Conservation (phyloP, 163 green algal genomes). For the Chlorella variabilis region DNA sequence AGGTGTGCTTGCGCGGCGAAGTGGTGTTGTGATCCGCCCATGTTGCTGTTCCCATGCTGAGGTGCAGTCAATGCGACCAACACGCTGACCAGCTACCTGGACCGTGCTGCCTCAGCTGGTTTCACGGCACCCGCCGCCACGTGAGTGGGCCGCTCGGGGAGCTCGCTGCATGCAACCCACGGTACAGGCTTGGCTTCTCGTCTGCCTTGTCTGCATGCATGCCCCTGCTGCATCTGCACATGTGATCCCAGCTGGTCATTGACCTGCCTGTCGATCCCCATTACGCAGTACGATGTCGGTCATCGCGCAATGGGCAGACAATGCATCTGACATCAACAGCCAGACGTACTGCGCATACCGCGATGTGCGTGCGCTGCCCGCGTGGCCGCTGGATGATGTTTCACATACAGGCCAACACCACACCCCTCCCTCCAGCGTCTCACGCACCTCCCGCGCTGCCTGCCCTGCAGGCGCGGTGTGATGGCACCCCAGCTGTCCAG, state of each 20-base stretch:
- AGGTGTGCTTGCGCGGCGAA: too few relatives aligned
- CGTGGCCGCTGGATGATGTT: background rate
- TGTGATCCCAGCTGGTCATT: too few relatives aligned
- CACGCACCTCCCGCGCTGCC: background rate
- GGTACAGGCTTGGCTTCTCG: too few relatives aligned
- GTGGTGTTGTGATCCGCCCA: too few relatives aligned
- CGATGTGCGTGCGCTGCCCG: conserved; percentile 18
- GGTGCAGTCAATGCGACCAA: background rate
- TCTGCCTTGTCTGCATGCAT: too few relatives aligned
- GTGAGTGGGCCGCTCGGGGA: too few relatives aligned
- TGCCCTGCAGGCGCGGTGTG: conserved; percentile 51
- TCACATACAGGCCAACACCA: too few relatives aligned
- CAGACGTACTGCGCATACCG: conserved; percentile 71
- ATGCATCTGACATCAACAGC: conserved; percentile 46
- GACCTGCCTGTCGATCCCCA: too few relatives aligned
- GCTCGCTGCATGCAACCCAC: too few relatives aligned
- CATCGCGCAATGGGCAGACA: conserved; percentile 20
- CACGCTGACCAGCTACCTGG: background rate
- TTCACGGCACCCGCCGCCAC: background rate
- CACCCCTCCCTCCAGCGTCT: background rate
- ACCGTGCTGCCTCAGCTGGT: background rate
- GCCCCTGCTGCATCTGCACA: too few relatives aligned
- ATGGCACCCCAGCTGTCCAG: conserved; percentile 35
- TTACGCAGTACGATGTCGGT: conserved; percentile 13
- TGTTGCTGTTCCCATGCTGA: background rate